phyloP scores from a whole-genome alignment of 2,329 filamentous ascomycete species.

The Aspergillus puulaauensis region DNA sequence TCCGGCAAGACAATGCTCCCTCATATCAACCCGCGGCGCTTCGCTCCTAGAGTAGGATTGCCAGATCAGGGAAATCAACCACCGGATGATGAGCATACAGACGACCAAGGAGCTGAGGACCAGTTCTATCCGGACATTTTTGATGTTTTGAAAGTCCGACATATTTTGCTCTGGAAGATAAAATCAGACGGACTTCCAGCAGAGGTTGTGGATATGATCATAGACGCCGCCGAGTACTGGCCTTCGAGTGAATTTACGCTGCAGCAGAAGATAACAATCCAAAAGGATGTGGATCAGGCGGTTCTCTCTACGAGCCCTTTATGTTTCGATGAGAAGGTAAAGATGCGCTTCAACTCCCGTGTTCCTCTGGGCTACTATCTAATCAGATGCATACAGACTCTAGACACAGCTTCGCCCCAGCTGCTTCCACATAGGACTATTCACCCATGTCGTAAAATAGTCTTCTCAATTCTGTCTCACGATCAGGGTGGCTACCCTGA shows the following conservation, averaged over 20 bases:
- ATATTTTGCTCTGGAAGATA: conserved; percentile 28
- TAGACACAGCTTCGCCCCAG: conserved; percentile 16
- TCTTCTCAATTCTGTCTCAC: conserved; percentile 35
- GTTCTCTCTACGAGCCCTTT: conserved; percentile 36
- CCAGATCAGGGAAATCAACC: not conserved
- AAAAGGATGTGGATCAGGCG: conserved; percentile 34
- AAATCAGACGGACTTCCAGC: conserved; percentile 25
- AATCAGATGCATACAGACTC: conserved; percentile 8
- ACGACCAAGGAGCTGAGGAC: conserved; percentile 1
- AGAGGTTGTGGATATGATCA: conserved; percentile 41
- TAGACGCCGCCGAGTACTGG: conserved; percentile 41
- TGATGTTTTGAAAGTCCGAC: conserved; percentile 35
- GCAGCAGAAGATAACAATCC: conserved; percentile 21
- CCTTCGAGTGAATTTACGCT: conserved; percentile 24
- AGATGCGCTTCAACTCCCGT: not conserved
- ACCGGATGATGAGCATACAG: not conserved
- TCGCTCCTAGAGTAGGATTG: not conserved
- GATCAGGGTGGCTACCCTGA: conserved; percentile 31
- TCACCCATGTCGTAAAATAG: conserved; percentile 41
- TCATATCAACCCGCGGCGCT: not conserved
- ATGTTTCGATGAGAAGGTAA: conserved; percentile 33
- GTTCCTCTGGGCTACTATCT: not conserved
- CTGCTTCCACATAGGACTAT: conserved; percentile 33
- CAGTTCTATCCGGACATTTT: conserved; percentile 28
- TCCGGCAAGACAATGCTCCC: not conserved